Conservation (phyloP, 2,329 filamentous ascomycete genomes). For the Gremmenia infestans region DNA sequence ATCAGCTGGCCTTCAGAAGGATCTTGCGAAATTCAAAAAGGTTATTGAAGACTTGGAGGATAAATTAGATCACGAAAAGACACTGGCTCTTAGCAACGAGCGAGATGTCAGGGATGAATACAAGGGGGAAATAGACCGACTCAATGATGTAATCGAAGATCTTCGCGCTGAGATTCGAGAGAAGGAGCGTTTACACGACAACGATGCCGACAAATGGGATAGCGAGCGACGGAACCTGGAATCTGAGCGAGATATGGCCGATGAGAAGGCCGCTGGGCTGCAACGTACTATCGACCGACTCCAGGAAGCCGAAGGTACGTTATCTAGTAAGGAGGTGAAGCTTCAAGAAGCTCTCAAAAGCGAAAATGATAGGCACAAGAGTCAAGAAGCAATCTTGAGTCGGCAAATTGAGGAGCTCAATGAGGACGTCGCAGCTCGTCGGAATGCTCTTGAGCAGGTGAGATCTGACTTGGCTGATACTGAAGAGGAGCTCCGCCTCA, state of each 20-base stretch:
- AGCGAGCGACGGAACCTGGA: constrained; percentile 60
- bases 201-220: constrained; percentile 70
- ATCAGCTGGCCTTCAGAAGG: constrained; percentile 60
- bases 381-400: constrained; percentile 64
- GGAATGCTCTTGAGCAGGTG: constrained; percentile 59
- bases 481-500: constrained; percentile 65
- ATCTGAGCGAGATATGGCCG: constrained; percentile 59
- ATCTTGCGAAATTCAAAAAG: constrained; percentile 46
- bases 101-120: constrained; percentile 53
- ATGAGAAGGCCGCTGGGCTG: constrained; percentile 62
- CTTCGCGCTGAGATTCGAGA: constrained; percentile 58
- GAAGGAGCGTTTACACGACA: constrained; percentile 65
- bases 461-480: constrained; percentile 61
- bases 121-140: constrained; percentile 47
- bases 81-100: constrained; percentile 45
- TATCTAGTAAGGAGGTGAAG: constrained; percentile 63
- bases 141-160: constrained; percentile 46
- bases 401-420: constrained; percentile 73
- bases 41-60: constrained; percentile 43
- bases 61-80: constrained; percentile 40
- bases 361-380: constrained; percentile 66
- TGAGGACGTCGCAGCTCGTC: constrained; percentile 62
- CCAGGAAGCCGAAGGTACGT: constrained; percentile 60
- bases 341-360: constrained; percentile 64
- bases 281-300: constrained; percentile 68